Base-by-base conservation (phyloP, 2,329 filamentous ascomycete genomes). In the Exophiala lecanii-corni region DNA sequence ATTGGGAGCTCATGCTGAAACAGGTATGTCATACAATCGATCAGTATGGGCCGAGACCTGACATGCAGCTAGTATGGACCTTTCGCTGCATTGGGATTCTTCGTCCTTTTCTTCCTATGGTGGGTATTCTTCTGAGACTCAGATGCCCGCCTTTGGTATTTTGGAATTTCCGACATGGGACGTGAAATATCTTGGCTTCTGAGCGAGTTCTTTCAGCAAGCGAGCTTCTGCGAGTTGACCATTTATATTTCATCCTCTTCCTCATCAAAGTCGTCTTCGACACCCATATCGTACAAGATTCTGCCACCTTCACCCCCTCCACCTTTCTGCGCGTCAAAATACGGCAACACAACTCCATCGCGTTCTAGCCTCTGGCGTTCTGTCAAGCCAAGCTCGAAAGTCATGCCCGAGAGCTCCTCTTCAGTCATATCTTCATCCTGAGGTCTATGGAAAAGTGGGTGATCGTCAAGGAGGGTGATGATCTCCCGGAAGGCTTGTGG, bases 261-360 rank as follows among this genome's bases (percentile, higher is more conserved):
- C 46, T 94, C 89, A 56, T 95, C 89, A 67, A 96, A 97, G 62
- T 97, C 89, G 65, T 98, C 92, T 68, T 97, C 92, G 50, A 81
- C 78, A 1, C 89, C 91, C 86, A 97, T 94, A 56, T 97, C 91
- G 62, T 98, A 98, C 58, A 98, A 61, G 53, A 98, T 98, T 48
- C 91, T 76, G 0, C 92, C 92, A 3, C 92, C 91, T 57, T 94
- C 88, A 0, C 89, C 89, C 3, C 75, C 78, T 39, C 81, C 76
- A 36, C 83, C 84, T 40, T 81, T 86, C 73, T 98, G 92, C 17
- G 92, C 92, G 70, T 98, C 92, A 65, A 94, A 96, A 63, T 98
- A 97, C 12, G 92, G 92, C 63, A 97, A 63, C 30, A 97, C 86
- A 6, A 98, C 86, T 0, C 85, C 86, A 57, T 96, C 91, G 18